phyloP scores from a whole-genome alignment of 768 basidiomycete genomes.

The Obba rivulosa region DNA sequence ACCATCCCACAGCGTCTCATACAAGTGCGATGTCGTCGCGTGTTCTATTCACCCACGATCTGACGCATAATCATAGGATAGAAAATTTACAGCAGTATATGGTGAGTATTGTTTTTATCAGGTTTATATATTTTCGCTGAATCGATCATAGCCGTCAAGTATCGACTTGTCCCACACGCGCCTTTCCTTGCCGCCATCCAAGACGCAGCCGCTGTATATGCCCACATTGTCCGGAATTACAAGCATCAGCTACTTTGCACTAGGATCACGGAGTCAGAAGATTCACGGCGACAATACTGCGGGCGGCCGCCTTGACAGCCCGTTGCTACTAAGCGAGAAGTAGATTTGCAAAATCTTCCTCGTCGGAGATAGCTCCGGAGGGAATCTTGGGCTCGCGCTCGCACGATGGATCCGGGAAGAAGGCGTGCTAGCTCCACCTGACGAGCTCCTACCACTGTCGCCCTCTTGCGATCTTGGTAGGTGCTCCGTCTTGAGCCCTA shows the following conservation, averaged over 20 bases:
- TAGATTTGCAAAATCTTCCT: constrained; percentile 34
- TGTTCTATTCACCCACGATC: not conserved
- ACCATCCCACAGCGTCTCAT: constrained; percentile 43
- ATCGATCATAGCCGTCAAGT: constrained; percentile 37
- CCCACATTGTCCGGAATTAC: constrained; percentile 33
- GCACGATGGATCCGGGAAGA: constrained; percentile 52
- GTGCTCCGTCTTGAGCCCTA: constrained; percentile 5
- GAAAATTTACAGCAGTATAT: constrained; percentile 30
- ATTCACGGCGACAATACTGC: constrained; percentile 6
- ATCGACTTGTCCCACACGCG: constrained; percentile 46
- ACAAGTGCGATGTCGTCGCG: constrained; percentile 24
- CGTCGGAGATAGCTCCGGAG: constrained; percentile 50
- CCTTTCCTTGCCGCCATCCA: constrained; percentile 48
- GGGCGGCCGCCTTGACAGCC: constrained; percentile 2
- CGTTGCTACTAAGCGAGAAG: too few relatives aligned
- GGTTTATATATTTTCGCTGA: not conserved
- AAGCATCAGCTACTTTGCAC: not conserved
- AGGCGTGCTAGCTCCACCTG: constrained; percentile 36
- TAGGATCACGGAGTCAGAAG: not conserved
- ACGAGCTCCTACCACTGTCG: constrained; percentile 43
- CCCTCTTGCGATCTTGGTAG: constrained; percentile 32
- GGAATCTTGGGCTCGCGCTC: constrained; percentile 46
- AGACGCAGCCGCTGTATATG: constrained; percentile 48
- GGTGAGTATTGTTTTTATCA: constrained; percentile 10
- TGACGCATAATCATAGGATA: constrained; percentile 15